Evolutionary conservation across 2,329 filamentous ascomycete species (phyloP).

Genomic region (Neofusicoccum sp.): DNA sequence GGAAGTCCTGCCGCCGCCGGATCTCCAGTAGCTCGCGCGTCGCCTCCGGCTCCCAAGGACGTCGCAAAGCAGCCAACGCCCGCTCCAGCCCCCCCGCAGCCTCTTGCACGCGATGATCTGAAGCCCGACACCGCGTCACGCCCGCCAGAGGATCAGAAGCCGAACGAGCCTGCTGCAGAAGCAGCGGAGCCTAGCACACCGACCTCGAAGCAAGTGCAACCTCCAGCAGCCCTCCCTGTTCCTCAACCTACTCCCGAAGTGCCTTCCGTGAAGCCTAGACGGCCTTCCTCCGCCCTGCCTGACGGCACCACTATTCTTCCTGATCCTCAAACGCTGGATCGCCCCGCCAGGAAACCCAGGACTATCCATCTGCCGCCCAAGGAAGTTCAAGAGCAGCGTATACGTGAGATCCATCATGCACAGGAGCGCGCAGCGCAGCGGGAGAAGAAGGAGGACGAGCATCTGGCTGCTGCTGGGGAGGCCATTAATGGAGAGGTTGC

Average conservation of each 20-base stretch:
- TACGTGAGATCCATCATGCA: constrained; percentile 45
- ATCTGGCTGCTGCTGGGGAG: constrained; percentile 30
- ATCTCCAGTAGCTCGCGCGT: background rate
- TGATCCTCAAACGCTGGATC: constrained; percentile 27
- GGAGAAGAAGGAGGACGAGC: constrained; percentile 43
- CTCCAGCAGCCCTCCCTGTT: background rate
- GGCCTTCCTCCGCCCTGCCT: constrained; percentile 32
- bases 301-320: constrained; percentile 38
- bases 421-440: constrained; percentile 40
- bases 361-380: constrained; percentile 53
- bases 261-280: constrained; percentile 30
- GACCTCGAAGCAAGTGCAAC: background rate
- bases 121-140: constrained; percentile 20
- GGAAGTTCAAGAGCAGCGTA: constrained; percentile 52
- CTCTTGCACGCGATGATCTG: constrained; percentile 21
- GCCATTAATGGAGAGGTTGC: constrained; percentile 34
- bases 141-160: constrained; percentile 26
- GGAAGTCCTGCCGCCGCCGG: background rate
- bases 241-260: constrained; percentile 25
- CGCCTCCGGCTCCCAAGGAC: constrained; percentile 11
- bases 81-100: constrained; percentile 23
- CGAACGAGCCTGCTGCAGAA: constrained; percentile 23
- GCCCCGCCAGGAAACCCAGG: constrained; percentile 29
- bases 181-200: background rate
- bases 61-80: constrained; percentile 25